Evolutionary conservation across 2,329 filamentous ascomycete species (phyloP), one percentile per base, ranked within the genome.

Genomic region (Xylariaceae sp.): DNA sequence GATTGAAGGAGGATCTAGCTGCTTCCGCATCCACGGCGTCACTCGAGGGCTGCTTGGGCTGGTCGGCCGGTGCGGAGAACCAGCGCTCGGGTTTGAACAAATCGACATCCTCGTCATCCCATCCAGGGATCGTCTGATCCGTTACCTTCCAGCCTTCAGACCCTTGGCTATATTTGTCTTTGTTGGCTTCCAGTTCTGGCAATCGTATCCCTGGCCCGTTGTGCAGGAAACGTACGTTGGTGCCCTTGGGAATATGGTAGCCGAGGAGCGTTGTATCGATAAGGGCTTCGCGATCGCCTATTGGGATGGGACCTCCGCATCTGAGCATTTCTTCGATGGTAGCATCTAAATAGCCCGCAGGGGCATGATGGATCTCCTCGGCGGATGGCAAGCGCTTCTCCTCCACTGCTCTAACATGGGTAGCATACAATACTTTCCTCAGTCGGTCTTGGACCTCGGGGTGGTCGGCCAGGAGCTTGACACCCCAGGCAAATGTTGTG

Each of bases 11-110:
- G 18, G 10, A 6, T 10, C 6, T 18, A 13, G 43, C 44, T 9
- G 43, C 44, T 9, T 48, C 35, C 9, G 44, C 53, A 3, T 41
- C 41, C 7, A 13, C 39, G 6, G 15, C 21, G 30, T 9, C 29
- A 23, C 16, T 23, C n/a, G 11, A 6, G 2, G 26, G 10, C 21
- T 40, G 20, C n/a, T 42, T 23, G 18, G 39, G 30, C 3, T 11
- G n/a, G n/a, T n/a, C n/a, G n/a, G n/a, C n/a, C n/a, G n/a, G n/a
- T n/a, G n/a, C 9, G 9, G 39, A 35, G 4, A 64, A 40, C 63
- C 61, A 65, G 9, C 63, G 49, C 42, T 64, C 60, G 1, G 63
- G 63, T 16, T 55, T 36, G 48, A 61, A 65, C 13, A 33, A 18
- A 6, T 35, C 29, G 5, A 65, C 33, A 18, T 59, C 55, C 9